Conservation (phyloP, 257 asterid genomes). For the Datura wrightii region DNA sequence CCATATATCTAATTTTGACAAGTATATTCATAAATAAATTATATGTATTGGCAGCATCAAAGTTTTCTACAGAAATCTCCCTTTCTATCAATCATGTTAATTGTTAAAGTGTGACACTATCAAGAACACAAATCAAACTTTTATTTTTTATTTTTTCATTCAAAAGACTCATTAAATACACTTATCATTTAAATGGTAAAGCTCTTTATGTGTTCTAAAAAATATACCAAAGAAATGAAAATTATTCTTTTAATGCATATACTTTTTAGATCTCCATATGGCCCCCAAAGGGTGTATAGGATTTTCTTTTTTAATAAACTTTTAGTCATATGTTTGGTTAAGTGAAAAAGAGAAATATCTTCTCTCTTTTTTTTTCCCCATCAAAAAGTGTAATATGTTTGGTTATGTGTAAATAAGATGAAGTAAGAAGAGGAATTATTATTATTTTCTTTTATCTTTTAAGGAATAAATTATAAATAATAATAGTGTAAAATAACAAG, state of each 20-base stretch:
- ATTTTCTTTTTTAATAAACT: background rate
- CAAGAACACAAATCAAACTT: background rate
- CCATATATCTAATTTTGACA: too few relatives aligned
- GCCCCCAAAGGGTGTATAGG: background rate
- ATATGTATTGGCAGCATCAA: too few relatives aligned
- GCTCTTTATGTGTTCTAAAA: background rate
- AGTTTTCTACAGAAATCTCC: too few relatives aligned
- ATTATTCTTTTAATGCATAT: constrained; percentile 16
- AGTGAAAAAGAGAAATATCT: background rate
- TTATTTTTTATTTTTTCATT: background rate
- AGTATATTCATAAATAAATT: too few relatives aligned
- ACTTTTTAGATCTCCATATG: background rate
- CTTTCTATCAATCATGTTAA: background rate
- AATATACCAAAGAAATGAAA: background rate
- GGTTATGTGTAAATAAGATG: background rate
- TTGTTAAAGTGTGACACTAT: background rate
- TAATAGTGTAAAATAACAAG: background rate
- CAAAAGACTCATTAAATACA: constrained; percentile 4
- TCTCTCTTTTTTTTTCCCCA: background rate
- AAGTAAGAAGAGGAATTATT: background rate
- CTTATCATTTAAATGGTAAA: background rate
- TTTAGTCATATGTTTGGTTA: background rate
- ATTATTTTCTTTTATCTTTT: background rate
- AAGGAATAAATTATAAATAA: background rate
- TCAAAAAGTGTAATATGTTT: background rate